Evolutionary conservation across 148 eudicot species (phyloP), one percentile per base, ranked within the genome.

Genomic region (Rhododendron simsii): DNA sequence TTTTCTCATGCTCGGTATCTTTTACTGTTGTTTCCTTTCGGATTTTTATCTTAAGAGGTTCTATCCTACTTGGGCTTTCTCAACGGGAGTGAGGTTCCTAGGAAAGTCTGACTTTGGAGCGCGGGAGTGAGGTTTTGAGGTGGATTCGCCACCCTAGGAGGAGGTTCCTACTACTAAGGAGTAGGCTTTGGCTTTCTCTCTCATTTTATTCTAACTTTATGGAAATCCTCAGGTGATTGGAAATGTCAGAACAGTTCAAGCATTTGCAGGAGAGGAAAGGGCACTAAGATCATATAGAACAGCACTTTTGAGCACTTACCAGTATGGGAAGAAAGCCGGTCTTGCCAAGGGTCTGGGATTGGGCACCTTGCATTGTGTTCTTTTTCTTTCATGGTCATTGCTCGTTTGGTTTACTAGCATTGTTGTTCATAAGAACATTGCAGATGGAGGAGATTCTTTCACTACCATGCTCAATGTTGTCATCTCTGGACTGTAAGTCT

Each of bases 391-490:
- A 4, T 97, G 99, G 99, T 89, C 98, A 33, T 93, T 97, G 93
- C 99, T 97, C 79, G 95, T 97, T 67, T 97, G 99, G 99, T 97
- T 88, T 87, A 95, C 98, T 26, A 97, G 99, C 90, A 84, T 95
- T 21, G 92, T 92, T 85, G 98, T 95, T 78, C 99, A 97, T 88
- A 97, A 95, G 93, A 81, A 84, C 65, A 91, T 94, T 53, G 98
- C 98, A 57, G 93, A 93, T 91, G 99, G 99, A 79, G 99, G 98
- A 67, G 95, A 97, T 16, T 93, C 98, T 50, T 97, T 97, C 92
- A 97, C 99, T 89, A 97, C 99, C 80, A 97, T 97, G 99, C 98
- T 95, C 92, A 97, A 97, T 87, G 99, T 97, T 71, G 96, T 97
- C 37, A 93, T 97, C 80, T 88, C 99, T 85, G 98, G 99, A 91